phyloP scores from a whole-genome alignment of 768 basidiomycete genomes.

The Kondoa malvinella region DNA sequence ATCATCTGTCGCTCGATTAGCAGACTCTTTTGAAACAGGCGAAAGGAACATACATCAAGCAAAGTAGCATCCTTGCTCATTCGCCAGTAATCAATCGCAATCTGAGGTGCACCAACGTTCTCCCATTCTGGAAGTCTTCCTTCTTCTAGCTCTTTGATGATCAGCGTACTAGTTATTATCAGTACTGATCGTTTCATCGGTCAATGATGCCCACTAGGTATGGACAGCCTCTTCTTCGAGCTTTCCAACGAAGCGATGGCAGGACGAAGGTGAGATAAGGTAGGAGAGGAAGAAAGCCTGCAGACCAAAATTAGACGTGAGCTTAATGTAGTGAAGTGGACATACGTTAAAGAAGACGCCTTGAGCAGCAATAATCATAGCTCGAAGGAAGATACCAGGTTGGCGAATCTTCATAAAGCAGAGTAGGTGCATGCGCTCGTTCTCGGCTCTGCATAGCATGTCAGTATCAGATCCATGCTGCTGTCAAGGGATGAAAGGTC shows the following conservation, averaged over 20 bases:
- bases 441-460: slow-evolving; percentile 53
- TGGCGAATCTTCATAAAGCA: slow-evolving; percentile 78
- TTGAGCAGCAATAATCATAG: slow-evolving; percentile 71
- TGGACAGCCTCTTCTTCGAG: slow-evolving; percentile 81
- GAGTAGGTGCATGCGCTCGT: slow-evolving; percentile 93
- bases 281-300: slow-evolving; percentile 47
- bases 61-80: slow-evolving; percentile 53
- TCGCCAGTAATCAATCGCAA: slow-evolving; percentile 85
- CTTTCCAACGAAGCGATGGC: slow-evolving; percentile 61
- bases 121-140: slow-evolving; percentile 66
- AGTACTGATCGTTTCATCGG: no score
- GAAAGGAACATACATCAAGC: slow-evolving; percentile 38
- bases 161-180: slow-evolving; percentile 43
- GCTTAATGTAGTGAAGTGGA: neutral
- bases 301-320: neutral
- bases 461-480: neutral
- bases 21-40: neutral
- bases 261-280: slow-evolving; percentile 37
- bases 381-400: slow-evolving; percentile 64
- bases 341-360: slow-evolving; percentile 39
- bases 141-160: slow-evolving; percentile 60
- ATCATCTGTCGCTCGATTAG: slow-evolving; percentile 38
- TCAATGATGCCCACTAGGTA: slow-evolving; percentile 34
- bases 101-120: slow-evolving; percentile 31
- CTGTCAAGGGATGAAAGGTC: neutral